These are phyloP conservation scores for Silene latifolia DNA, from an alignment of 148 eudicot species.

Conservation along the genomic window DNA sequence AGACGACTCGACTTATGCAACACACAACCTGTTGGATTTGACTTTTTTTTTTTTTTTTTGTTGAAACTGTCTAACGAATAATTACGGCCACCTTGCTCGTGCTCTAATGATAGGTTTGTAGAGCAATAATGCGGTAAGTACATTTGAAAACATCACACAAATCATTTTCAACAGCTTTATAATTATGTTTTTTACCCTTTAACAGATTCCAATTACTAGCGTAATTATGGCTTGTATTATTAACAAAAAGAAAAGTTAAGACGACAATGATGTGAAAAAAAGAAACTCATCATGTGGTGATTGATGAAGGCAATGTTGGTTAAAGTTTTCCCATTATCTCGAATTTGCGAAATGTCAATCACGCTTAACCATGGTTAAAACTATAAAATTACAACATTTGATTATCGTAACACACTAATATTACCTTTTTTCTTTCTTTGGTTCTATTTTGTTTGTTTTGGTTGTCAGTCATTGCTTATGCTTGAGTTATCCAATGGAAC, in stretches of 20 bases:
- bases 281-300: constrained; percentile 24
- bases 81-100: too few relatives aligned
- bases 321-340: constrained; percentile 26
- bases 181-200: too few relatives aligned
- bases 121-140: too few relatives aligned
- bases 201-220: too few relatives aligned
- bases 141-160: not conserved
- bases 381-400: not conserved
- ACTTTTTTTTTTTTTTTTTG: too few relatives aligned
- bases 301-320: constrained; percentile 25
- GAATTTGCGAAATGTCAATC: constrained; percentile 23
- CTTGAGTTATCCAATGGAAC: not conserved
- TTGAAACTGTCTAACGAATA: too few relatives aligned
- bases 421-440: not conserved
- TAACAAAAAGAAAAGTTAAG: constrained; percentile 22
- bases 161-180: not conserved
- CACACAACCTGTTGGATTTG: too few relatives aligned
- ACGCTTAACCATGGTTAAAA: constrained; percentile 25
- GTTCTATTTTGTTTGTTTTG: constrained; percentile 8
- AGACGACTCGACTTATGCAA: too few relatives aligned
- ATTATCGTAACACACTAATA: not conserved
- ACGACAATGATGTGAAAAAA: constrained; percentile 22
- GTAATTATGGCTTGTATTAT: not conserved
- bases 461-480: constrained; percentile 13
- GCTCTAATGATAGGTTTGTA: too few relatives aligned